Evolutionary conservation across 306 rosid species (phyloP).

Genomic region (Trifolium repens): DNA sequence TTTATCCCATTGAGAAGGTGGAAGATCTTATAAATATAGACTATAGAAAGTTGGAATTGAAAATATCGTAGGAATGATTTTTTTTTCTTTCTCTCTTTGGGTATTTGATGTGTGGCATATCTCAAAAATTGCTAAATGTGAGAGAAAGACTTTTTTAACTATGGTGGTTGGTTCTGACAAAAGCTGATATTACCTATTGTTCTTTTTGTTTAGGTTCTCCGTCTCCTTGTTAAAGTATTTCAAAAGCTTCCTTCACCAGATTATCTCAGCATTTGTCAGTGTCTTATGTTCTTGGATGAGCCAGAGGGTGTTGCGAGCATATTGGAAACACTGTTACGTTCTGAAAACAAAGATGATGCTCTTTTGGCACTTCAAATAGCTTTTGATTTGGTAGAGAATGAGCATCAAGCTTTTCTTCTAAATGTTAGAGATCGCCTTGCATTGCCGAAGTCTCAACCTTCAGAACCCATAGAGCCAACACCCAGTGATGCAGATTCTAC

Average conservation of each 20-base stretch:
- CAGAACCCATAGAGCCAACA: slow-evolving; percentile 60
- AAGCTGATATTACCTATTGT: slow-evolving; percentile 29
- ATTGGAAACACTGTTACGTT: slow-evolving; percentile 84
- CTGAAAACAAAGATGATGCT: slow-evolving; percentile 92
- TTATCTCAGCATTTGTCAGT: slow-evolving; percentile 94
- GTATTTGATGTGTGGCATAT: slow-evolving; percentile 26
- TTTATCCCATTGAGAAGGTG: slow-evolving; percentile 5
- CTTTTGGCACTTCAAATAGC: slow-evolving; percentile 95
- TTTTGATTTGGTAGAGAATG: slow-evolving; percentile 94
- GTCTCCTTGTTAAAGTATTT: slow-evolving; percentile 90
- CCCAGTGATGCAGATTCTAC: slow-evolving; percentile 59
- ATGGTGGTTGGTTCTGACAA: slow-evolving; percentile 8
- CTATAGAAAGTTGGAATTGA: not conserved
- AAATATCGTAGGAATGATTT: not conserved
- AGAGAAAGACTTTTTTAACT: slow-evolving; percentile 1
- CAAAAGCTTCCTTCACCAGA: slow-evolving; percentile 95
- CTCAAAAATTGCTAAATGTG: slow-evolving; percentile 10
- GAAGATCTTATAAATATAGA: slow-evolving; percentile 5
- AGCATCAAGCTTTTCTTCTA: slow-evolving; percentile 93
- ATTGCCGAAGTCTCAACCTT: slow-evolving; percentile 60
- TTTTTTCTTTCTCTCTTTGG: not conserved
- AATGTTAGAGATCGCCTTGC: slow-evolving; percentile 83
- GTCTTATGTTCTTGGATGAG: slow-evolving; percentile 96
- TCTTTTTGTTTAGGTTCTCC: slow-evolving; percentile 67
- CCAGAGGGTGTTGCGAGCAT: slow-evolving; percentile 89